phyloP scores from a whole-genome alignment of 352 stramenopile genomes.

The Phytophthora cryptogea region DNA sequence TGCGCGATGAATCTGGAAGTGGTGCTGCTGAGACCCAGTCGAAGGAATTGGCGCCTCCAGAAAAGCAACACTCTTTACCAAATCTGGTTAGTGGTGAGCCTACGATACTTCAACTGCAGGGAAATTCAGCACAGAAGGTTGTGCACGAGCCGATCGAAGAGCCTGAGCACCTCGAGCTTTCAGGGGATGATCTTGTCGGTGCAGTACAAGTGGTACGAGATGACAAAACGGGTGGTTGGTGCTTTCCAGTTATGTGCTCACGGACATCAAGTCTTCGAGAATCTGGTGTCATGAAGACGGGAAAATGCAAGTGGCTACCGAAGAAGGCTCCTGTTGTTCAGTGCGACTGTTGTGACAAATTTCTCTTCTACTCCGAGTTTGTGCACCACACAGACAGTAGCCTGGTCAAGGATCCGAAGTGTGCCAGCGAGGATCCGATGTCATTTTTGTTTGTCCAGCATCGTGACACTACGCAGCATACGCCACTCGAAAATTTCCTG shows the following conservation, averaged over 20 bases:
- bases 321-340: slow-evolving; percentile 16
- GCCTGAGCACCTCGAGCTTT: slow-evolving; percentile 13
- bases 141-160: slow-evolving; percentile 11
- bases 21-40: not conserved
- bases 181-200: slow-evolving; percentile 25
- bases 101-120: not conserved
- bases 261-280: slow-evolving; percentile 21
- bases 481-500: slow-evolving; percentile 17
- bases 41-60: not conserved
- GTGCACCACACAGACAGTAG: slow-evolving; percentile 30
- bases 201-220: slow-evolving; percentile 22
- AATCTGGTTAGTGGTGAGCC: not conserved
- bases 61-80: not conserved
- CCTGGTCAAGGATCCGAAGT: slow-evolving; percentile 27
- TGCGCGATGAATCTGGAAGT: not conserved
- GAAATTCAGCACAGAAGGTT: slow-evolving; percentile 1
- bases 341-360: slow-evolving; percentile 28
- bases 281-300: slow-evolving; percentile 27
- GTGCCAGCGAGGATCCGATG: slow-evolving; percentile 20
- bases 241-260: slow-evolving; percentile 31
- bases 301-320: slow-evolving; percentile 22
- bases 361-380: slow-evolving; percentile 14
- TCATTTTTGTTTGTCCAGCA: slow-evolving; percentile 37
- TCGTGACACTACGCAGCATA: slow-evolving; percentile 17
- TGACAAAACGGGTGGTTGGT: slow-evolving; percentile 16